Evolutionary conservation across 768 basidiomycete species (phyloP).

Genomic region (Tulasnella sp.): DNA sequence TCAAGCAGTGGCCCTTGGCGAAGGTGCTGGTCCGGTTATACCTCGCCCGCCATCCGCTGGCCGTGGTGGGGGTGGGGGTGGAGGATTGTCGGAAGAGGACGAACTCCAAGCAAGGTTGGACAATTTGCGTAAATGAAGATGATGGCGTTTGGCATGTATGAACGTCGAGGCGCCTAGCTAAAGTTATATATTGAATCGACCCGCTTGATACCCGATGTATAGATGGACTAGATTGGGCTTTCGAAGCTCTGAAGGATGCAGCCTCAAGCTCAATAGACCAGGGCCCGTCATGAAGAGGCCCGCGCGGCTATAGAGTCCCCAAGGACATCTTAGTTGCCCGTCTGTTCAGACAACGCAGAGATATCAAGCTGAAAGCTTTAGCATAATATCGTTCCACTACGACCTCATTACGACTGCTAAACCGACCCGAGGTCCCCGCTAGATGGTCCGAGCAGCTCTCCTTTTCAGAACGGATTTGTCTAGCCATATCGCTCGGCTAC

Average conservation of each 20-base stretch:
- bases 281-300: no score
- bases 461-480: no score
- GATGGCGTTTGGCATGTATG: background rate
- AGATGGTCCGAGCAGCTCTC: no score
- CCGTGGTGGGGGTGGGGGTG: constrained; percentile 37
- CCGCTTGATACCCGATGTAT: background rate
- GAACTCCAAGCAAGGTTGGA: constrained; percentile 90
- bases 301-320: no score
- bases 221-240: background rate
- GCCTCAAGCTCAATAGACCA: background rate
- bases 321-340: no score
- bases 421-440: no score
- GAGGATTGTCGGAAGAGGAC: constrained; percentile 67
- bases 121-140: constrained; percentile 49
- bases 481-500: no score
- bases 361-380: no score
- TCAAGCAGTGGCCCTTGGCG: constrained; percentile 81
- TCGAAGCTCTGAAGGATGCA: background rate
- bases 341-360: no score
- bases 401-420: no score
- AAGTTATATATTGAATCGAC: background rate
- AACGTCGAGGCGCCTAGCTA: background rate
- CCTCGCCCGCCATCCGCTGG: constrained; percentile 26
- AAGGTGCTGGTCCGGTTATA: constrained; percentile 40
- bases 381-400: no score